These are phyloP conservation scores for Dioszegia crocea DNA, from an alignment of 768 basidiomycete species.

Conservation along the genomic window DNA sequence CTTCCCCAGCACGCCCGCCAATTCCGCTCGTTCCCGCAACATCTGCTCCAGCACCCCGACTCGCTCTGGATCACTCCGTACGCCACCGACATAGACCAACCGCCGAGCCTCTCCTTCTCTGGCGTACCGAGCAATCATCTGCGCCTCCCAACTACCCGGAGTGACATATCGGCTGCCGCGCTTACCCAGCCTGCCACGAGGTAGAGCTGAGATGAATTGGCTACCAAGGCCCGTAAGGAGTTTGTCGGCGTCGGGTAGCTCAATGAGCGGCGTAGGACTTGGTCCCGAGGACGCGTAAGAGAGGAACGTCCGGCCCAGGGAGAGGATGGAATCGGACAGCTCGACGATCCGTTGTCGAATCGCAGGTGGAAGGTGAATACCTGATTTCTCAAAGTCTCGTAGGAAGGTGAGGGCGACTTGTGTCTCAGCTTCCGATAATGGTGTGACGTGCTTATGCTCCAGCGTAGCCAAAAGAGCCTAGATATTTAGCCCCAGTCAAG, in stretches of 20 bases:
- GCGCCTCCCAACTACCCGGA: conserved; percentile 81
- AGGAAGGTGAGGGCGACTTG: conserved; percentile 81
- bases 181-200: conserved; percentile 18
- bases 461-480: conserved; percentile 36
- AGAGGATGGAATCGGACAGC: conserved; percentile 80
- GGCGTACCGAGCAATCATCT: conserved; percentile 87
- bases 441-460: conserved; percentile 25
- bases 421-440: conserved; percentile 40
- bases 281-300: conserved; percentile 31
- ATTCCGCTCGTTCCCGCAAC: conserved; percentile 69
- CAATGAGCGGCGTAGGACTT: conserved; percentile 27
- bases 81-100: conserved; percentile 75
- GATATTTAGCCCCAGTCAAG: conserved; percentile 1
- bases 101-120: conserved; percentile 76
- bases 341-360: conserved; percentile 79
- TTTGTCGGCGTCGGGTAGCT: conserved; percentile 44
- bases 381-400: conserved; percentile 96
- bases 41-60: conserved; percentile 72
- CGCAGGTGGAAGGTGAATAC: conserved; percentile 75
- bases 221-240: conserved; percentile 44
- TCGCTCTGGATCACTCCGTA: conserved; percentile 65
- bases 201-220: conserved; percentile 43
- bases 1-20: conserved; percentile 78
- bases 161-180: conserved; percentile 58
- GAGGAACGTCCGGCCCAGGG: conserved; percentile 80